Evolutionary conservation across 2,329 filamentous ascomycete genomes (phyloP).

Genomic region (Aspergillus nomiae): DNA sequence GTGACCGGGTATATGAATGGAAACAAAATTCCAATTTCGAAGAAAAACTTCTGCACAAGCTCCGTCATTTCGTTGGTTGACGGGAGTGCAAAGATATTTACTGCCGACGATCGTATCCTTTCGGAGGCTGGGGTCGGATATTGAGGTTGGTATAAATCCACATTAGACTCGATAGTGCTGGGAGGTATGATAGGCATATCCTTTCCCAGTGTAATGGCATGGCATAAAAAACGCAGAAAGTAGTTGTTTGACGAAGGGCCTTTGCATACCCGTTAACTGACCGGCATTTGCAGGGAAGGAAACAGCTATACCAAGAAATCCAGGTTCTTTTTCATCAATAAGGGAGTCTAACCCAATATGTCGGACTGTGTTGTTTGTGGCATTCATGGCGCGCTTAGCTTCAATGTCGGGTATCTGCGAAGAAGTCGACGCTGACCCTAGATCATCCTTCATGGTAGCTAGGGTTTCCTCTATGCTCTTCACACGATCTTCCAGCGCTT

Average conservation of each 20-base stretch:
- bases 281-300: background rate
- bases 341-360: slow-evolving; percentile 40
- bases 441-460: slow-evolving; percentile 8
- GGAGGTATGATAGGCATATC: background rate
- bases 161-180: background rate
- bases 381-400: background rate
- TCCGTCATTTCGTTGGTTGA: slow-evolving; percentile 12
- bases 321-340: slow-evolving; percentile 39
- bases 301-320: slow-evolving; percentile 35
- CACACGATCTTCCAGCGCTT: slow-evolving; percentile 30
- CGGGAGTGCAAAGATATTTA: slow-evolving; percentile 23
- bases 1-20: slow-evolving; percentile 31
- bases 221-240: background rate
- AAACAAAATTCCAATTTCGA: slow-evolving; percentile 30
- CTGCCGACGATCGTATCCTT: slow-evolving; percentile 11
- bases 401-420: background rate
- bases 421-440: slow-evolving; percentile 9
- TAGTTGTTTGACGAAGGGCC: background rate
- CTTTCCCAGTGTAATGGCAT: background rate
- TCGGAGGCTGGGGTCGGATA: background rate
- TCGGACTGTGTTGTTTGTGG: slow-evolving; percentile 29
- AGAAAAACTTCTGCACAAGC: slow-evolving; percentile 26
- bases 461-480: slow-evolving; percentile 30
- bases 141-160: background rate
- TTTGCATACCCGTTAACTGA: background rate